These are phyloP conservation scores for Gossypium raimondii DNA, from an alignment of 345 rosid species.

Conservation along the genomic window DNA sequence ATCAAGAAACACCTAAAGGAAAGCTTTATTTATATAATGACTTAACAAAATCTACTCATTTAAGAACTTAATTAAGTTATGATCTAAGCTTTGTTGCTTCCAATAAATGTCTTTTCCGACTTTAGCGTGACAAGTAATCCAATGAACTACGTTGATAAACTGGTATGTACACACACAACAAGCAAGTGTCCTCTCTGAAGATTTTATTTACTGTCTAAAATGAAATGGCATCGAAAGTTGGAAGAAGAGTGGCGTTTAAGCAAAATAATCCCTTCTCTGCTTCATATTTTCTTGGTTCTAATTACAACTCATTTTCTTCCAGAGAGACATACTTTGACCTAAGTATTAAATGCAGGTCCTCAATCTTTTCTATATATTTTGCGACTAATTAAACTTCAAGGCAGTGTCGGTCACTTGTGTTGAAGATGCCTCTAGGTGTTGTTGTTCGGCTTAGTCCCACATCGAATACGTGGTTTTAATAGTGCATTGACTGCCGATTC, in stretches of 20 bases:
- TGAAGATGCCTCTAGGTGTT: background rate
- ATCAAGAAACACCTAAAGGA: background rate
- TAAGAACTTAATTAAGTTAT: background rate
- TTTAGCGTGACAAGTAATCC: background rate
- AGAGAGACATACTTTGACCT: background rate
- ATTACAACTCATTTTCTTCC: background rate
- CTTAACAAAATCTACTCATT: too few relatives aligned
- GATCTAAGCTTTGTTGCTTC: background rate
- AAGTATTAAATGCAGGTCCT: too few relatives aligned
- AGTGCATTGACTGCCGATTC: background rate
- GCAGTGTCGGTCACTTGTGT: background rate
- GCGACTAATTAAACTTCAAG: background rate
- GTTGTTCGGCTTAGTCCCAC: background rate
- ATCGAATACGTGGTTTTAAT: background rate
- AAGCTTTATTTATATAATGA: too few relatives aligned
- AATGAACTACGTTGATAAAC: background rate
- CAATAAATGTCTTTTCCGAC: background rate
- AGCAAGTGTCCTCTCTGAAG: background rate
- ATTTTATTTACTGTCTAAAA: background rate
- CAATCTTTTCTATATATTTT: too few relatives aligned
- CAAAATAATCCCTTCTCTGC: background rate
- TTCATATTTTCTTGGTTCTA: background rate
- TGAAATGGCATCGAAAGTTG: background rate
- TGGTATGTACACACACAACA: background rate
- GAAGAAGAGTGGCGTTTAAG: conserved; percentile 12